Evolutionary conservation across 1,284 basidiomycete species (phyloP).

Genomic region (Porodaedalea pini): DNA sequence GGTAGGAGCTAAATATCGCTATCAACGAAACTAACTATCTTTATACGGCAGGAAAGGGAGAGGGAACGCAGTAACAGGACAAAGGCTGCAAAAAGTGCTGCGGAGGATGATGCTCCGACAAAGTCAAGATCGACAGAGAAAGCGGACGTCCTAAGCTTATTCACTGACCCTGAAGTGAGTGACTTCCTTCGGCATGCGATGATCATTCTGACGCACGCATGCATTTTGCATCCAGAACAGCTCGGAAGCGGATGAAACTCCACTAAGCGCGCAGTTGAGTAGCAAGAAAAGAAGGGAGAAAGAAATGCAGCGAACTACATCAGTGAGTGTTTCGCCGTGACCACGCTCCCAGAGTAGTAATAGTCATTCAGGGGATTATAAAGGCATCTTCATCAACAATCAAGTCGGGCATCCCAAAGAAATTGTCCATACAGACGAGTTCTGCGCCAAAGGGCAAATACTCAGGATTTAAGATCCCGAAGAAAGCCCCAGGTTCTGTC

Average conservation of each 20-base stretch:
- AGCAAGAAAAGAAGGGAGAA: constrained; percentile 20
- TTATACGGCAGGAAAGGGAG: constrained; percentile 28
- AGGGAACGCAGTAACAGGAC: constrained; percentile 7
- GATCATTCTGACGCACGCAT: background rate
- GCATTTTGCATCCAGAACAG: background rate
- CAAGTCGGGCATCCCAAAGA: background rate
- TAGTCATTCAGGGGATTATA: background rate
- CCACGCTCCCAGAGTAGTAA: too few species aligned
- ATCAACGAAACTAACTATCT: background rate
- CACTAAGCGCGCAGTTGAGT: constrained; percentile 10
- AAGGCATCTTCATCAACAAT: background rate
- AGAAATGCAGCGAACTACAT: background rate
- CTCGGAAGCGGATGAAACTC: constrained; percentile 22
- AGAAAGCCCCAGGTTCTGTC: background rate
- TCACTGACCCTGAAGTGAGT: constrained; percentile 5
- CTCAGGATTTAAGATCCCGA: constrained; percentile 14
- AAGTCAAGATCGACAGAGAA: background rate
- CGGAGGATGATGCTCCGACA: constrained; percentile 4
- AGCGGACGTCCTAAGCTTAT: background rate
- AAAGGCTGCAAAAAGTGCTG: background rate
- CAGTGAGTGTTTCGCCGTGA: background rate
- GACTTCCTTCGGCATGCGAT: background rate
- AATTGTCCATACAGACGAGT: background rate
- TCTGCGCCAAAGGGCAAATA: constrained; percentile 7
- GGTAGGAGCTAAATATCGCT: constrained; percentile 20